These are phyloP conservation scores for Morella rubra DNA, from an alignment of 306 rosid species.

Conservation along the genomic window DNA sequence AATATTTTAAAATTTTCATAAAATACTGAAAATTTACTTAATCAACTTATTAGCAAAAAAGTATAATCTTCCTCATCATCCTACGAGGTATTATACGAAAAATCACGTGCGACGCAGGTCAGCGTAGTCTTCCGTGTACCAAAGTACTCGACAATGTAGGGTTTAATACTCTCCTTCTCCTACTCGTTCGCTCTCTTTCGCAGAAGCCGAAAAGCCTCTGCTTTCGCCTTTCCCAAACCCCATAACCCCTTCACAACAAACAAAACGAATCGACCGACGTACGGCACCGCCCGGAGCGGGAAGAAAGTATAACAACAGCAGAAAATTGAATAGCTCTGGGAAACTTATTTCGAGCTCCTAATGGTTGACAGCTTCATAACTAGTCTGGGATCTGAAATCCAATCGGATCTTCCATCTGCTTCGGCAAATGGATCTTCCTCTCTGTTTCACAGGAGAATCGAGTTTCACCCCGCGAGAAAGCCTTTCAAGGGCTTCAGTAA, in stretches of 20 bases:
- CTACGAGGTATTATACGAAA: not conserved
- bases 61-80: not conserved
- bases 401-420: slow-evolving; percentile 24
- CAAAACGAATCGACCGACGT: not conserved
- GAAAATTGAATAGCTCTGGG: not conserved
- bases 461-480: slow-evolving; percentile 51
- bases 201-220: slow-evolving; percentile 50
- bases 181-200: slow-evolving; percentile 21
- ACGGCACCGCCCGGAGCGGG: not conserved
- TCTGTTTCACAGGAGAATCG: slow-evolving; percentile 43
- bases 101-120: slow-evolving; percentile 17
- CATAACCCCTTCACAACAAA: not conserved
- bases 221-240: not conserved
- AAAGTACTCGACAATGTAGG: slow-evolving; percentile 50
- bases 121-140: slow-evolving; percentile 8
- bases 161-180: slow-evolving; percentile 49
- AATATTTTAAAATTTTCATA: too few species aligned
- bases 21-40: too few species aligned
- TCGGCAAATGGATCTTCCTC: slow-evolving; percentile 20
- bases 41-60: too few species aligned
- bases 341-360: not conserved
- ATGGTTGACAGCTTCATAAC: slow-evolving; percentile 40
- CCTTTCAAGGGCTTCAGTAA: slow-evolving; percentile 54
- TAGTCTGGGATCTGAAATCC: slow-evolving; percentile 13
- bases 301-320: not conserved